These are phyloP conservation scores for Pseudogymnoascus sp. DNA, from an alignment of 2,329 filamentous ascomycete species.

Conservation along the genomic window DNA sequence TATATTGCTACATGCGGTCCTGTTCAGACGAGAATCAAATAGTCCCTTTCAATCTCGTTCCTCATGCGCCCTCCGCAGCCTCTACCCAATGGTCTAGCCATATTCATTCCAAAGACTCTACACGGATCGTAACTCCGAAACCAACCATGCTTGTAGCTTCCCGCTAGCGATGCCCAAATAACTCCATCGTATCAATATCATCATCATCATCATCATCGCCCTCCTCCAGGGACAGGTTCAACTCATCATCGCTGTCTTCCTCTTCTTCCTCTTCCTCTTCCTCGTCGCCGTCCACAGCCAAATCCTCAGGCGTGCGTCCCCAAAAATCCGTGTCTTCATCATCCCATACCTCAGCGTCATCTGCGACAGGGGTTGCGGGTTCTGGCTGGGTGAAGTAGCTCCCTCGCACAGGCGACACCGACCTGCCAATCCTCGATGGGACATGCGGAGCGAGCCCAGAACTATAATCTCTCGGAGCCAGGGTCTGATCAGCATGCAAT, in stretches of 20 bases:
- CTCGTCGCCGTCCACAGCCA: slow-evolving; percentile 17
- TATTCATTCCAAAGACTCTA: neutral
- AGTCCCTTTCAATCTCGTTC: neutral
- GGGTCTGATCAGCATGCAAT: slow-evolving; percentile 9
- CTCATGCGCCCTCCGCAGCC: neutral
- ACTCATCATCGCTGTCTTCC: slow-evolving; percentile 23
- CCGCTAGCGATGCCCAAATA: slow-evolving; percentile 42
- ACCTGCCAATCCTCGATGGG: slow-evolving; percentile 24
- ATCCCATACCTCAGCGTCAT: slow-evolving; percentile 34
- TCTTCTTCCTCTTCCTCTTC: slow-evolving; percentile 23
- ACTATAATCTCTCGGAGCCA: slow-evolving; percentile 17
- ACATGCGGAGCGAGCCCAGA: slow-evolving; percentile 21
- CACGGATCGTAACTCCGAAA: neutral
- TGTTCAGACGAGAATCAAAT: neutral
- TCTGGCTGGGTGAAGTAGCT: slow-evolving; percentile 17
- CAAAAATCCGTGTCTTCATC: slow-evolving; percentile 42
- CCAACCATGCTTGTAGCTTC: neutral
- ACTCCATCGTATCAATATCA: slow-evolving; percentile 38
- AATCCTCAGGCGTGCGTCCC: slow-evolving; percentile 37
- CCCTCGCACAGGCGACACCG: slow-evolving; percentile 22
- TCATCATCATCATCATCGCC: slow-evolving; percentile 37
- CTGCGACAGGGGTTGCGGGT: slow-evolving; percentile 36
- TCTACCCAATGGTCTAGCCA: neutral
- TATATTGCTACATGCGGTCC: slow-evolving; percentile 7
- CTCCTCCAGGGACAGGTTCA: slow-evolving; percentile 32